A percentile compares a stretch with the other conserved stretches of the same genome.
Evolutionary conservation across 257 asterid species (phyloP).

Genomic region (Nicotiana tabacum): DNA sequence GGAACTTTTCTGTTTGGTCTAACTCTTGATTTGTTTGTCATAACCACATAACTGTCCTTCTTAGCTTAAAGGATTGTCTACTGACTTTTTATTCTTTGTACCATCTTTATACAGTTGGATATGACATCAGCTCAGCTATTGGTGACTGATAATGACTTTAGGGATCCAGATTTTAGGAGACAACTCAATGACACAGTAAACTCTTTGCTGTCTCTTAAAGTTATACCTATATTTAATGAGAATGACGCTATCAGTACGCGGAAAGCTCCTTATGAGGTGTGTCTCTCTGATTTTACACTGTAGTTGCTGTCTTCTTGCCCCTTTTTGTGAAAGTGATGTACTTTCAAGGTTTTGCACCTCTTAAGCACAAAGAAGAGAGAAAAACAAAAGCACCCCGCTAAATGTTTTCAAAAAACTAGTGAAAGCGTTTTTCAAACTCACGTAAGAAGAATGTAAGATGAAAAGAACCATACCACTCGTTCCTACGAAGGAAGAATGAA

Average conservation of each 20-base stretch:
- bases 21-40: background rate
- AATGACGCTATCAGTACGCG: conserved; percentile 80
- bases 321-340: background rate
- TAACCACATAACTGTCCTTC: background rate
- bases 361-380: no score
- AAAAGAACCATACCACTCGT: no score
- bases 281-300: background rate
- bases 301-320: background rate
- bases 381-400: no score
- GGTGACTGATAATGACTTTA: conserved; percentile 77
- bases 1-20: background rate
- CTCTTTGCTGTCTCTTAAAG: conserved; percentile 47
- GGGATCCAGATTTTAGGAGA: conserved; percentile 54
- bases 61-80: background rate
- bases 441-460: no score
- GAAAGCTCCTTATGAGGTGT: conserved; percentile 81
- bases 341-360: no score
- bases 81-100: conserved; percentile 9
- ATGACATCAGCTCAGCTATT: conserved; percentile 76
- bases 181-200: conserved; percentile 67
- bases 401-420: no score
- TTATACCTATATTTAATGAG: conserved; percentile 76
- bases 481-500: no score
- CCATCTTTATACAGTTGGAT: conserved; percentile 45
- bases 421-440: no score